Evolutionary conservation across 2,329 filamentous ascomycete species (phyloP).

Genomic region (Grosmannia huntii): DNA sequence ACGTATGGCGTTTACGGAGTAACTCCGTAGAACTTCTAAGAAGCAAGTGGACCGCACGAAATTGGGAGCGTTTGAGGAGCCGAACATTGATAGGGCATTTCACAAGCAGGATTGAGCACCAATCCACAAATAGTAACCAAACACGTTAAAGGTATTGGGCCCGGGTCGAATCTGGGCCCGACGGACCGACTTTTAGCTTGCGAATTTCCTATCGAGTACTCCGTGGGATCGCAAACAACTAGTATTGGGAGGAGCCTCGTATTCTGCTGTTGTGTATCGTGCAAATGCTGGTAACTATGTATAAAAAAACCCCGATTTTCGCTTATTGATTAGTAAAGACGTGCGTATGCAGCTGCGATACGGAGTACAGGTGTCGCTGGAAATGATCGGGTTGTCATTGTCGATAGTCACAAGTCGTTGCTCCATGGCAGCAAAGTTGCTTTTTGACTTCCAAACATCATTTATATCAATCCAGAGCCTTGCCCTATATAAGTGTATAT

Average conservation of each 20-base stretch:
- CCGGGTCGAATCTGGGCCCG: not conserved
- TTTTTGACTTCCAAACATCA: not conserved
- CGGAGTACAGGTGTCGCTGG: not conserved
- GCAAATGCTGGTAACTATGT: no score
- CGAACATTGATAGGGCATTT: not conserved
- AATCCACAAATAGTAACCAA: not conserved
- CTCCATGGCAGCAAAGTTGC: not conserved
- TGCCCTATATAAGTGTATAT: not conserved
- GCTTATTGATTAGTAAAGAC: no score
- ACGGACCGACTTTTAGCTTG: not conserved
- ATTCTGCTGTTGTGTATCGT: not conserved
- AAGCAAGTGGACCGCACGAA: not conserved
- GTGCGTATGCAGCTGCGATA: not conserved
- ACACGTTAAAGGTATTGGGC: not conserved
- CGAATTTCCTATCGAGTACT: not conserved
- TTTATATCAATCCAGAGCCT: not conserved
- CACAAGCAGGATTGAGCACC: not conserved
- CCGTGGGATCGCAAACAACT: not conserved
- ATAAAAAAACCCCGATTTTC: no score
- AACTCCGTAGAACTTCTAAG: not conserved
- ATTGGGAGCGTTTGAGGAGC: not conserved
- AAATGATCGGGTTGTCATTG: not conserved
- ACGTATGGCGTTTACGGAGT: not conserved
- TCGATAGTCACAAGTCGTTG: not conserved
- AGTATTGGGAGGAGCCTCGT: not conserved